Base-by-base conservation (phyloP, 2,329 filamentous ascomycete species). In the Colletotrichum tropicicola region DNA sequence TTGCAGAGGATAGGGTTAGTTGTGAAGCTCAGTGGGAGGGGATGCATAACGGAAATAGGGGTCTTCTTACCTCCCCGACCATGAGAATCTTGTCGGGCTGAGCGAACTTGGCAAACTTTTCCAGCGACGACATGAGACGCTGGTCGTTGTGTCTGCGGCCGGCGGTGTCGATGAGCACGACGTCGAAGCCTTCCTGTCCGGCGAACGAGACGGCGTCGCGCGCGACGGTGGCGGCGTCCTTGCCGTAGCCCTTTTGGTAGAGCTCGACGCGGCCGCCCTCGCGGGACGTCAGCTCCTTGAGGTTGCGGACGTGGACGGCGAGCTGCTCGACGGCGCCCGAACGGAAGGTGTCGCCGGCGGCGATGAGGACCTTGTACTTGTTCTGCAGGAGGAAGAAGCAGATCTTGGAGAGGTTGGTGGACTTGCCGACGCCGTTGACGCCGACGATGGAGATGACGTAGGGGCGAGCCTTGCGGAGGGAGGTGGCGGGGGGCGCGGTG, bases 361-460 rank as follows among this genome's bases (percentile, higher is more conserved):
- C 95, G 70, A 99, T 93, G 61, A 99, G 87, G 15, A 99, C 94
- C 74, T 92, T 92, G 83, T 97, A 97, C 76, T 97, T 94, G 83
- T 99, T 99, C 79, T 99, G 95, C 30, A 99, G 85, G 37, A 99
- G 85, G 82, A 99, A 99, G 81, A 96, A 99, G 78, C 94, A 97
- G 70, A 99, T 97, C 79, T 99, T 99, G 78, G 93, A 95, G 37
- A 99, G 85, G 75, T 98, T 98, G 55, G 96, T 99, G 15, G 94
- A 98, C 82, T 99, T 99, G 74, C 96, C 96, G 37, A 99, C 96
- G 57, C 96, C 96, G 77, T 99, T 99, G 75, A 99, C 96, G 67
- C 96, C 96, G 44, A 99, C 96, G 67, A 99, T 97, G 61, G 94
- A 98, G 75, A 99, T 97, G 73, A 98, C 95, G 75, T 98, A 99